Percentiles rank a stretch among this genome's conserved stretches.
Evolutionary conservation across 441 rosid species (phyloP).

Genomic region (Euphorbia schlechtendalii): DNA sequence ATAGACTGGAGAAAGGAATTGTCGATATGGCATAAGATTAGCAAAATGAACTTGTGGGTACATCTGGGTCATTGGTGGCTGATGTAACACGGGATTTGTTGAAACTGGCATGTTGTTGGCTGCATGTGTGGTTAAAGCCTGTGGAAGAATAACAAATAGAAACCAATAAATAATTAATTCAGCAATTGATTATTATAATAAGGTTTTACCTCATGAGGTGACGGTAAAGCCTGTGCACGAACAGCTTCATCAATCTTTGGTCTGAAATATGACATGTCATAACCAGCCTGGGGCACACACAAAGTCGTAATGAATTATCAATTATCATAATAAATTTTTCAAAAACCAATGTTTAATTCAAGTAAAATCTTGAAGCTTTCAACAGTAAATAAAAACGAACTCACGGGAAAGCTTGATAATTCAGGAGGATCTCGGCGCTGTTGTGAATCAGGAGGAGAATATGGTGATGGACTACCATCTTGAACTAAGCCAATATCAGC

Average conservation of each 20-base stretch:
- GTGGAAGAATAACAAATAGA: slow-evolving; percentile 18
- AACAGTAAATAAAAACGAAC: slow-evolving; percentile 22
- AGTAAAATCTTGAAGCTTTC: background rate
- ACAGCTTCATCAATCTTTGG: slow-evolving; percentile 60
- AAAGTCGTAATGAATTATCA: slow-evolving; percentile 17
- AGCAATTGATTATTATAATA: too few relatives aligned
- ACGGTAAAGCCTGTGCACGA: slow-evolving; percentile 59
- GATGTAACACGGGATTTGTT: slow-evolving; percentile 56
- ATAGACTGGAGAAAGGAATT: slow-evolving; percentile 71
- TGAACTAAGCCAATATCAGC: slow-evolving; percentile 52
- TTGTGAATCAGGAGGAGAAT: slow-evolving; percentile 45
- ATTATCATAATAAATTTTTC: too few relatives aligned
- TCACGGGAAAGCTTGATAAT: slow-evolving; percentile 53
- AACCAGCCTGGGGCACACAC: slow-evolving; percentile 43
- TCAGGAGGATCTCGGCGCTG: slow-evolving; percentile 61
- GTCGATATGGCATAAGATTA: slow-evolving; percentile 85
- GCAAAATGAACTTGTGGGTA: slow-evolving; percentile 83
- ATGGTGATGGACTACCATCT: slow-evolving; percentile 51
- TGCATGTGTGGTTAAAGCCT: slow-evolving; percentile 42
- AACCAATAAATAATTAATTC: background rate
- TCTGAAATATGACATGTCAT: slow-evolving; percentile 69
- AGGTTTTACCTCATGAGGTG: slow-evolving; percentile 79
- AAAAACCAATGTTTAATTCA: background rate
- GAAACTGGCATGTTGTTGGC: slow-evolving; percentile 48
- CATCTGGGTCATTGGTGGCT: slow-evolving; percentile 65